phyloP scores from a whole-genome alignment of 2,329 filamentous ascomycete genomes.

The Aspergillus cejpii region DNA sequence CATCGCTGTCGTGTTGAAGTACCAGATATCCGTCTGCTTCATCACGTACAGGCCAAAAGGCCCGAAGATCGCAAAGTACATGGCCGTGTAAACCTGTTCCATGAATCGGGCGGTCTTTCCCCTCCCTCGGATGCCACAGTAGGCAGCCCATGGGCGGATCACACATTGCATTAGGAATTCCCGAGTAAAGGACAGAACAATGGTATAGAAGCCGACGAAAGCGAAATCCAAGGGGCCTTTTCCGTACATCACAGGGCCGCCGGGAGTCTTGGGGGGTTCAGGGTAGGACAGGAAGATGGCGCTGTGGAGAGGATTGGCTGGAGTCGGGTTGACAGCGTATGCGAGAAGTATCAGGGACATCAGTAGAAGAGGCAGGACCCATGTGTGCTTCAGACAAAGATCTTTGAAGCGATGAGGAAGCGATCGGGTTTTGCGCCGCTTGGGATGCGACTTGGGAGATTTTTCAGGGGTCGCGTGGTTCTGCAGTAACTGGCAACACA shows the following conservation, averaged over 20 bases:
- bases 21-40: conserved; percentile 86
- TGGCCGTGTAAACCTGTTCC: conserved; percentile 90
- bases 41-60: conserved; percentile 86
- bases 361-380: conserved; percentile 63
- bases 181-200: conserved; percentile 85
- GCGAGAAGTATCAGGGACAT: conserved; percentile 56
- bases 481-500: conserved; percentile 18
- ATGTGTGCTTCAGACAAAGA: conserved; percentile 48
- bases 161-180: conserved; percentile 94
- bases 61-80: conserved; percentile 80
- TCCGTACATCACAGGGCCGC: conserved; percentile 63
- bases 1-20: conserved; percentile 87
- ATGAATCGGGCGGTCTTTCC: conserved; percentile 86
- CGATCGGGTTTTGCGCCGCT: conserved; percentile 41
- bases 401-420: conserved; percentile 41
- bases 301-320: conserved; percentile 69
- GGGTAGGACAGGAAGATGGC: conserved; percentile 90
- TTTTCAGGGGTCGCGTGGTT: conserved; percentile 21
- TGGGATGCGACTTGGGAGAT: conserved; percentile 33
- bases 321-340: conserved; percentile 69
- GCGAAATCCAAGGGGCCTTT: conserved; percentile 83
- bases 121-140: conserved; percentile 61
- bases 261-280: conserved; percentile 50
- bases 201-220: conserved; percentile 81
- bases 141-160: conserved; percentile 67